A percentile compares a stretch with the other conserved stretches of the same genome.
These are phyloP conservation scores for Wickerhamiella pararugosa DNA, from an alignment of 1,139 yeast genomes.

Conservation along the genomic window DNA sequence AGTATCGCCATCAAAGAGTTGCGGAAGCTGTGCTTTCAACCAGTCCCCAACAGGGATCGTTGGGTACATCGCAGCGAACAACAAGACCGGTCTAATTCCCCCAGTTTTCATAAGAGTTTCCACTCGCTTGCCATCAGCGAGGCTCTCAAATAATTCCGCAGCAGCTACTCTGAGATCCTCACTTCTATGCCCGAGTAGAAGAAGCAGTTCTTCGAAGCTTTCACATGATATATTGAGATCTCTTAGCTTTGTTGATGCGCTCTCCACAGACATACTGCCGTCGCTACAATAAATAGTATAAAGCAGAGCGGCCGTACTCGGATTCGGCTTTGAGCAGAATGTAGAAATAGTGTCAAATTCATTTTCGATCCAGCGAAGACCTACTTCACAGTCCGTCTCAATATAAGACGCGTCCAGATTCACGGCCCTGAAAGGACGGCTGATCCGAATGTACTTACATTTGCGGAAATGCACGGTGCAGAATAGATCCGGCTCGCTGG, in stretches of 20 bases:
- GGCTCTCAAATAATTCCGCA: background rate
- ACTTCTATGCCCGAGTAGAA: background rate
- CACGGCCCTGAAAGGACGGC: too few relatives aligned
- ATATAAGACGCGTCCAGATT: too few relatives aligned
- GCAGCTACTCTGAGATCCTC: background rate
- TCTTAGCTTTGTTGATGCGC: constrained; percentile 2
- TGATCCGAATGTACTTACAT: too few relatives aligned
- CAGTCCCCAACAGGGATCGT: constrained; percentile 6
- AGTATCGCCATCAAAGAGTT: background rate
- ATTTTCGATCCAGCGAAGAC: background rate
- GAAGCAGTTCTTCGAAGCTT: constrained; percentile 1
- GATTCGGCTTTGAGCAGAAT: background rate
- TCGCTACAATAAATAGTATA: background rate
- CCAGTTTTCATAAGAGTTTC: constrained; percentile 1
- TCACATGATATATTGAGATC: background rate
- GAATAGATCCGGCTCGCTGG: too few relatives aligned
- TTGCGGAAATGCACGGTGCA: too few relatives aligned
- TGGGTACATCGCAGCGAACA: constrained; percentile 7
- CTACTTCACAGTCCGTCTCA: background rate
- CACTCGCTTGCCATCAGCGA: constrained; percentile 1
- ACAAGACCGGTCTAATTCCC: constrained; percentile 3
- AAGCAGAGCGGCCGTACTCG: background rate
- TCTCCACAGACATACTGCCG: background rate
- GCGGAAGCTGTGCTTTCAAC: constrained; percentile 1
- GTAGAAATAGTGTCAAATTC: background rate